Conservation (phyloP, 2,329 filamentous ascomycete species). For the Aspergillus arachidicola region DNA sequence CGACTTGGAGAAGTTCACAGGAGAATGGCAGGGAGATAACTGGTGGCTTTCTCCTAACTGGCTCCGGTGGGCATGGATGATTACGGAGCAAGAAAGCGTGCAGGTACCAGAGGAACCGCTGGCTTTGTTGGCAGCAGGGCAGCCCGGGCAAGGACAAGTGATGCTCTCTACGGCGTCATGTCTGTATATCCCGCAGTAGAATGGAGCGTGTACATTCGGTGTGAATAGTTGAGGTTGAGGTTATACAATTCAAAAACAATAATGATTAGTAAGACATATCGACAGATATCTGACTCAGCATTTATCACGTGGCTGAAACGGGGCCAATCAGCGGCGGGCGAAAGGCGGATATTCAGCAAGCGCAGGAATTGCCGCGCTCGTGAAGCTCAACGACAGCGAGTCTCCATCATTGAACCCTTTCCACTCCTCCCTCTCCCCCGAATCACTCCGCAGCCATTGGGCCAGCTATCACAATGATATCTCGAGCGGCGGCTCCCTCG, state of each 20-base stretch:
- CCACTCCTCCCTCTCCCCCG: conserved; percentile 28
- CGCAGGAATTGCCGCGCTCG: conserved; percentile 37
- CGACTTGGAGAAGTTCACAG: conserved; percentile 21
- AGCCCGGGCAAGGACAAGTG: conserved; percentile 18
- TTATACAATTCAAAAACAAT: no score
- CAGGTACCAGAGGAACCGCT: conserved; percentile 39
- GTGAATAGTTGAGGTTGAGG: neutral
- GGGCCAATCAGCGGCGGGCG: conserved; percentile 38
- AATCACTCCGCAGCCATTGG: conserved; percentile 34
- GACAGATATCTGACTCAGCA: neutral
- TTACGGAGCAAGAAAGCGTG: conserved; percentile 43
- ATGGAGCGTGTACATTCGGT: neutral
- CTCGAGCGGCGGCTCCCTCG: conserved; percentile 49
- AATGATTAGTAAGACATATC: no score
- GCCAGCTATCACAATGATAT: conserved; percentile 44
- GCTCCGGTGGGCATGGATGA: conserved; percentile 48
- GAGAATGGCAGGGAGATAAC: conserved; percentile 25
- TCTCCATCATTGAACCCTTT: conserved; percentile 21
- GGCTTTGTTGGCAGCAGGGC: conserved; percentile 26
- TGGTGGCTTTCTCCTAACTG: conserved; percentile 42
- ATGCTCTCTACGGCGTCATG: conserved; percentile 35
- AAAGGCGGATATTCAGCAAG: conserved; percentile 46
- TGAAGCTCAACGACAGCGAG: conserved; percentile 33
- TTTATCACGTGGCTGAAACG: conserved; percentile 28
- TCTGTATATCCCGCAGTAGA: conserved; percentile 39